These are phyloP conservation scores for Phytophthora parvispora DNA, from an alignment of 352 stramenopile species.

Conservation along the genomic window DNA sequence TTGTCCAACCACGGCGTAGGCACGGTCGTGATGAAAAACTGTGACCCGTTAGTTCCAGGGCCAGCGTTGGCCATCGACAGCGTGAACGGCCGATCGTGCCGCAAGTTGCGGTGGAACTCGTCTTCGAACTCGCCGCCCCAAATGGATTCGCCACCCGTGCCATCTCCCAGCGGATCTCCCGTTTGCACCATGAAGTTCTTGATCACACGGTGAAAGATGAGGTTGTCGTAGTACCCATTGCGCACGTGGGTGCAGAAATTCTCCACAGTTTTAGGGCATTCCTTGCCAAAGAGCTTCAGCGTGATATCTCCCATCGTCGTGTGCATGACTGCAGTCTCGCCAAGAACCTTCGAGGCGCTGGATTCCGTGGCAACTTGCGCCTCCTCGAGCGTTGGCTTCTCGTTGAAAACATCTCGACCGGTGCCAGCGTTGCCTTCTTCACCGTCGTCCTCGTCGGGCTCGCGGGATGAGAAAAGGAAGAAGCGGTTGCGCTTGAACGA, in stretches of 20 bases:
- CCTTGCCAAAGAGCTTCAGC: constrained; percentile 97
- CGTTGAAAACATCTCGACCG: constrained; percentile 98
- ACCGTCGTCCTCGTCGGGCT: constrained; percentile 89
- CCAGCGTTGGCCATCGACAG: constrained; percentile 99
- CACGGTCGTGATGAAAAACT: constrained; percentile 99
- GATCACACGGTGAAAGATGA: constrained; percentile 99
- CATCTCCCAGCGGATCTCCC: constrained; percentile 97
- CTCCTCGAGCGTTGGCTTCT: constrained; percentile 97
- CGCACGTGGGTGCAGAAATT: constrained; percentile 98
- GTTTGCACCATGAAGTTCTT: constrained; percentile 99
- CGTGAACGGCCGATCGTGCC: constrained; percentile 98
- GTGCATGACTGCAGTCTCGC: constrained; percentile 93
- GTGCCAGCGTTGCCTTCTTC: constrained; percentile 50
- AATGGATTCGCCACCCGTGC: constrained; percentile 98
- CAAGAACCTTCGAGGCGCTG: constrained; percentile 62
- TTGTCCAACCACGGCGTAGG: constrained; percentile 98
- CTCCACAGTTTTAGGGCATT: constrained; percentile 96
- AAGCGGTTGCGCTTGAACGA: constrained; percentile 96
- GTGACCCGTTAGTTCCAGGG: constrained; percentile 84
- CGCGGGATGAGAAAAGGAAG: constrained; percentile 97
- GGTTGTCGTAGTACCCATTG: constrained; percentile 99
- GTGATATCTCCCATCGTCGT: constrained; percentile 99
- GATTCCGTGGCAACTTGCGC: constrained; percentile 87
- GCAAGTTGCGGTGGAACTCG: constrained; percentile 96
- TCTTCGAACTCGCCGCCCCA: constrained; percentile 99